These are phyloP conservation scores for Talaromyces marneffei DNA, from an alignment of 2,329 filamentous ascomycete genomes.

Conservation along the genomic window DNA sequence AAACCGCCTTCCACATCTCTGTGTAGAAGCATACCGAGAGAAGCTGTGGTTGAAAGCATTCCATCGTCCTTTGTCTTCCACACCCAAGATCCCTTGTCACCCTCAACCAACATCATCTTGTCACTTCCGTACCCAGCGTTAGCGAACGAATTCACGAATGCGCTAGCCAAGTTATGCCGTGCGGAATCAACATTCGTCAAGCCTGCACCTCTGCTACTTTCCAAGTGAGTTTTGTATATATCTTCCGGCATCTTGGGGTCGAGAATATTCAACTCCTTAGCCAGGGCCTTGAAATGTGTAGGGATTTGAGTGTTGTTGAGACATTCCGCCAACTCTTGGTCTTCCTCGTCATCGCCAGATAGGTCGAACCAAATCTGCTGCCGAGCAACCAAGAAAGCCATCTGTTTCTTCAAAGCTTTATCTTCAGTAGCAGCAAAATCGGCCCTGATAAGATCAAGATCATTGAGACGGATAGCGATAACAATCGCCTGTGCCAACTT, in stretches of 20 bases:
- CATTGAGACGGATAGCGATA: slow-evolving; percentile 87
- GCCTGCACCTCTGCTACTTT: slow-evolving; percentile 86
- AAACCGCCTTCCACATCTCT: slow-evolving; percentile 92
- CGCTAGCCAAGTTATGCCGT: slow-evolving; percentile 88
- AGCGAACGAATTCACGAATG: slow-evolving; percentile 94
- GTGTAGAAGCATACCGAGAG: slow-evolving; percentile 80
- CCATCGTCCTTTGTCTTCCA: slow-evolving; percentile 99
- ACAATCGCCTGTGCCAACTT: slow-evolving; percentile 91
- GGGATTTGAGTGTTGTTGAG: slow-evolving; percentile 81
- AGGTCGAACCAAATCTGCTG: slow-evolving; percentile 81
- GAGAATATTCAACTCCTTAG: slow-evolving; percentile 92
- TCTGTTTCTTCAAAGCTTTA: slow-evolving; percentile 79
- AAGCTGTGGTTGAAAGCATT: slow-evolving; percentile 94
- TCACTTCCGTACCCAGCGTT: slow-evolving; percentile 94
- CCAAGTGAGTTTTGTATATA: slow-evolving; percentile 98
- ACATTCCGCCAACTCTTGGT: slow-evolving; percentile 71
- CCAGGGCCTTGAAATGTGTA: slow-evolving; percentile 88
- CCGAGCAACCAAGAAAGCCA: slow-evolving; percentile 85
- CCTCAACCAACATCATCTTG: slow-evolving; percentile 93
- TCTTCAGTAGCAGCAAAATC: slow-evolving; percentile 79
- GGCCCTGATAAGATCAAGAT: slow-evolving; percentile 71
- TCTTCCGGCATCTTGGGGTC: slow-evolving; percentile 97
- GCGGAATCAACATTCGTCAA: slow-evolving; percentile 94
- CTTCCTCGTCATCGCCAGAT: slow-evolving; percentile 58
- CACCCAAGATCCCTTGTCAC: slow-evolving; percentile 87